phyloP scores from a whole-genome alignment of 2,329 filamentous ascomycete species.

The Catunica adiposa region DNA sequence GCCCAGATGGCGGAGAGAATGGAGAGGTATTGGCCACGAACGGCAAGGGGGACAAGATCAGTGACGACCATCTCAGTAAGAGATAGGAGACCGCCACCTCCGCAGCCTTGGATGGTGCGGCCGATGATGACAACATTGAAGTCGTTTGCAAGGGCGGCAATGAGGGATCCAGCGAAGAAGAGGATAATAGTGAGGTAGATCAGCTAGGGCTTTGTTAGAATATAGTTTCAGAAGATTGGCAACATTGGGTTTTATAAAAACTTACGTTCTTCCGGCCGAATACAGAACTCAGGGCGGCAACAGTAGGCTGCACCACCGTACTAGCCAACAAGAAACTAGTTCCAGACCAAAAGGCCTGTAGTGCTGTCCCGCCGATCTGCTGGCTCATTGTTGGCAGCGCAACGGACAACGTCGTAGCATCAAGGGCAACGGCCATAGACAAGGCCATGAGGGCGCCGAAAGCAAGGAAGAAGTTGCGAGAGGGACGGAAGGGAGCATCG shows the following conservation, averaged over 20 bases:
- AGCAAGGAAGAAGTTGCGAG: constrained; percentile 27
- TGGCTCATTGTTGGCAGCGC: constrained; percentile 27
- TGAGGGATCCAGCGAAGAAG: constrained; percentile 26
- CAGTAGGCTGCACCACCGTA: constrained; percentile 39
- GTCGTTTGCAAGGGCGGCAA: constrained; percentile 22
- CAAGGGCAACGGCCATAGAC: constrained; percentile 34
- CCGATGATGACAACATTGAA: constrained; percentile 21
- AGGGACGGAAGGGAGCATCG: constrained; percentile 19
- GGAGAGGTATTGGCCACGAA: constrained; percentile 26
- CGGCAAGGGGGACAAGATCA: constrained; percentile 26
- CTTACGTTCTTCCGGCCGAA: constrained; percentile 21
- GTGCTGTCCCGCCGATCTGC: constrained; percentile 34
- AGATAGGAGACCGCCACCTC: constrained; percentile 22
- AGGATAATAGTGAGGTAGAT: constrained; percentile 20
- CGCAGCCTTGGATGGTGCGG: constrained; percentile 23
- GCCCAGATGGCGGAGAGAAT: constrained; percentile 32
- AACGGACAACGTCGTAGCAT: constrained; percentile 19
- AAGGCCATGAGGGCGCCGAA: constrained; percentile 35
- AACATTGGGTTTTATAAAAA: not conserved
- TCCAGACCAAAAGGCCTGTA: constrained; percentile 55
- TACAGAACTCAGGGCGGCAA: constrained; percentile 24
- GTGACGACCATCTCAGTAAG: constrained; percentile 22
- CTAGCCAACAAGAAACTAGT: constrained; percentile 53
- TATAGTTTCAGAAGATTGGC: not conserved
- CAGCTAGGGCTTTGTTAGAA: constrained; percentile 12